Evolutionary conservation across 768 basidiomycete species (phyloP), one percentile per base, ranked within the genome.

Genomic region (Rhodotorula babjevae): DNA sequence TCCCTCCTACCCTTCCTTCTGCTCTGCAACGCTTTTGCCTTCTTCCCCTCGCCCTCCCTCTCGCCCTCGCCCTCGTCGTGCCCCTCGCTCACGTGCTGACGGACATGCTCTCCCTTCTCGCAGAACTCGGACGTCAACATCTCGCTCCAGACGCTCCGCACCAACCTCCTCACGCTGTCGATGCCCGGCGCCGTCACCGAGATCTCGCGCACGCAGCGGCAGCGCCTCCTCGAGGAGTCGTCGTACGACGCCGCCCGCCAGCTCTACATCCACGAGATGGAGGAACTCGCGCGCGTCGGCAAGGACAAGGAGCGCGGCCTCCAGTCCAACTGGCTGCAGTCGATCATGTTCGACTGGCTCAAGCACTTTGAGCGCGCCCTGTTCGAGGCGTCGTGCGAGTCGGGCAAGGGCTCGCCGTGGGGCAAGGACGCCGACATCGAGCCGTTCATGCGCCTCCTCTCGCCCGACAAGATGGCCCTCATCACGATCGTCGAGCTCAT

Each of bases 341-440:
- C 82, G 53, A 90, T 89, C 89, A 91, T 95, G 90, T 92, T 89
- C 89, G 82, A 86, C 14, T 95, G 92, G 92, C 89, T 92, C 77
- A 77, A 81, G 27, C 84, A 85, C 72, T 84, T 93, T n/a, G 80
- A 83, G 42, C 79, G 61, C 9, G 83, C 86, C 18, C 47, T 71
- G 11, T 80, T 90, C 11, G 82, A 83, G 64, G 77, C 80, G 1
- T 88, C 88, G 74, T 85, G 89, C 31, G 65, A 64, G 67, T 63
- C 59, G 27, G 73, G 65, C 67, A 47, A 40, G 21, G 33, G n/a
- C 2, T 61, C 63, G n/a, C 40, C 64, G 6, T 72, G 68, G 65
- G 75, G 78, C 69, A 73, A 77, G 64, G 81, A 80, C 1, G 63
- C 65, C 27, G 77, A 78, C 36, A 79, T 93, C 33, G 83, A 84